These are phyloP conservation scores for Coprinopsis marcescibilis DNA, from an alignment of 768 basidiomycete species.

Conservation along the genomic window DNA sequence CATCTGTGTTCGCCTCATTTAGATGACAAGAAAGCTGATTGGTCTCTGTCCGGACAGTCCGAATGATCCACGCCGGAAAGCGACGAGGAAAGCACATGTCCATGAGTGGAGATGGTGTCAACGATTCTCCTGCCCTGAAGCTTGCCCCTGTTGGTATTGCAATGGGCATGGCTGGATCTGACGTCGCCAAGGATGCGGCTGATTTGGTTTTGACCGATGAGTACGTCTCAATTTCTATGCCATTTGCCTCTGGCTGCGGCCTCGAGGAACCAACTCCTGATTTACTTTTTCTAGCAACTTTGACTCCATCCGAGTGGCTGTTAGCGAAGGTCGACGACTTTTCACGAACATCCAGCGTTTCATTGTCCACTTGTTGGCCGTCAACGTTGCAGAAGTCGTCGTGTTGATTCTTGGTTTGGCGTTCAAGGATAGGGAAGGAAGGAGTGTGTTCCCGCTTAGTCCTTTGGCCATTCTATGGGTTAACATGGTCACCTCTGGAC, in stretches of 20 bases:
- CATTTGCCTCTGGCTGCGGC: neutral
- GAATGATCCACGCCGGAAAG: constrained; percentile 55
- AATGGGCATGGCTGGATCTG: constrained; percentile 51
- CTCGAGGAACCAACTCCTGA: neutral
- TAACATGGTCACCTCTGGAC: constrained; percentile 44
- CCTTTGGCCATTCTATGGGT: constrained; percentile 47
- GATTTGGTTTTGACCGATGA: constrained; percentile 57
- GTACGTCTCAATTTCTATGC: constrained; percentile 16
- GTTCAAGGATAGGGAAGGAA: constrained; percentile 42
- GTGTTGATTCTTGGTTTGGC: constrained; percentile 52
- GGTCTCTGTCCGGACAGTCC: constrained; percentile 19
- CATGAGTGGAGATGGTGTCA: constrained; percentile 57
- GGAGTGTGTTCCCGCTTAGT: constrained; percentile 52
- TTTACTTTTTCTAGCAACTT: constrained; percentile 36
- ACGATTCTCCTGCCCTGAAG: constrained; percentile 54
- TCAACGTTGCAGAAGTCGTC: constrained; percentile 50
- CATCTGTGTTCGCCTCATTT: too few species aligned
- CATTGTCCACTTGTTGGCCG: constrained; percentile 46
- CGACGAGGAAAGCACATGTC: constrained; percentile 46
- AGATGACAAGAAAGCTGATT: too few species aligned
- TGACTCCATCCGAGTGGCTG: constrained; percentile 53
- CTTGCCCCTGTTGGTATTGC: constrained; percentile 51
- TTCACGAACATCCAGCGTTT: constrained; percentile 55
- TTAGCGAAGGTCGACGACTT: constrained; percentile 51
- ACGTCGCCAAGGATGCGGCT: constrained; percentile 50